Percentiles rank a stretch among this genome's conserved stretches.
These are phyloP conservation scores for Colletotrichum costaricense DNA, from an alignment of 2,329 filamentous ascomycete species.

Conservation along the genomic window DNA sequence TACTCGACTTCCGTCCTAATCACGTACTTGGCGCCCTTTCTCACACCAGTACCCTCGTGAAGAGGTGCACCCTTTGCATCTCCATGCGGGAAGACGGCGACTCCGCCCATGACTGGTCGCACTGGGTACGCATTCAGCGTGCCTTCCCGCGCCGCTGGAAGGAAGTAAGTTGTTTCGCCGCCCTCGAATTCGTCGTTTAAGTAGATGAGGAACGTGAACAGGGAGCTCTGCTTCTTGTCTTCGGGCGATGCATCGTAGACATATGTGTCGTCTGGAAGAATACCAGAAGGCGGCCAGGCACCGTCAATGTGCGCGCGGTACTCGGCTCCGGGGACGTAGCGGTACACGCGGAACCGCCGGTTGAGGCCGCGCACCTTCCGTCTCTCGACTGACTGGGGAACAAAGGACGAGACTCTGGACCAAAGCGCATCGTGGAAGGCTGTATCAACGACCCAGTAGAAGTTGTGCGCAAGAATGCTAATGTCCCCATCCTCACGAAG, in stretches of 20 bases:
- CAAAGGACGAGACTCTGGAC: conserved; percentile 67
- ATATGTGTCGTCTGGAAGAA: conserved; percentile 67
- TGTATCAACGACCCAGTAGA: conserved; percentile 77
- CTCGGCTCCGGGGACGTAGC: conserved; percentile 79
- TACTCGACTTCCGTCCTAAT: conserved; percentile 79
- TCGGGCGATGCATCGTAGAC: conserved; percentile 74
- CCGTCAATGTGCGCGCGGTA: conserved; percentile 79
- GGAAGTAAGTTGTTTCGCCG: conserved; percentile 78
- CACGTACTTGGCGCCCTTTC: conserved; percentile 75
- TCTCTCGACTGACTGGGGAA: conserved; percentile 66
- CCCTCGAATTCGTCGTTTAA: conserved; percentile 79
- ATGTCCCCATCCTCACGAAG: conserved; percentile 73
- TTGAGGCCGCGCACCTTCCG: conserved; percentile 72
- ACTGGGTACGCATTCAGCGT: conserved; percentile 77
- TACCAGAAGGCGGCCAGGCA: conserved; percentile 78
- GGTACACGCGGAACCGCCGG: conserved; percentile 76
- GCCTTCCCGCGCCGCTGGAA: conserved; percentile 73
- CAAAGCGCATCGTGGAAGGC: conserved; percentile 73
- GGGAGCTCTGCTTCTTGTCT: conserved; percentile 70
- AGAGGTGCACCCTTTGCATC: conserved; percentile 73
- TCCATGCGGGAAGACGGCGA: conserved; percentile 77
- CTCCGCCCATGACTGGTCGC: conserved; percentile 74
- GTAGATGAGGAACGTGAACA: conserved; percentile 78
- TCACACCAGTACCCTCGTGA: conserved; percentile 78
- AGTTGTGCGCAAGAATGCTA: conserved; percentile 77